Conservation (phyloP, 352 stramenopile species). For the Globisporangium yorkense region DNA sequence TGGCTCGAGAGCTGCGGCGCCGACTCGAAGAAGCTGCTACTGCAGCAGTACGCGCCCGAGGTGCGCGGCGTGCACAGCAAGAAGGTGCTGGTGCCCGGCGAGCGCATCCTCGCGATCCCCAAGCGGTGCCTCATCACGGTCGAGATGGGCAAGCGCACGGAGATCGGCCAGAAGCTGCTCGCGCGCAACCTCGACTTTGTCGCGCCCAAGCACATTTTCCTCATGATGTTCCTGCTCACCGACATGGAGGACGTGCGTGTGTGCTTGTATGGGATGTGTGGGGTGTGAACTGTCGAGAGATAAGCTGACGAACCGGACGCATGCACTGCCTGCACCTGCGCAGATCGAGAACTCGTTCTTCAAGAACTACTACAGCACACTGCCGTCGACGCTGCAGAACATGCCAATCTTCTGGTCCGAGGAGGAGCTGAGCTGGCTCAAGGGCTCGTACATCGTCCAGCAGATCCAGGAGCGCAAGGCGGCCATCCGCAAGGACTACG, state of each 20-base stretch:
- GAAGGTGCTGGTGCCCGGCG: constrained; percentile 78
- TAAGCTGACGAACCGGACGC: neutral
- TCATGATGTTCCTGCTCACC: constrained; percentile 98
- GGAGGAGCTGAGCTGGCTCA: constrained; percentile 90
- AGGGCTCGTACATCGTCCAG: constrained; percentile 89
- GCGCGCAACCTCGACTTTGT: constrained; percentile 93
- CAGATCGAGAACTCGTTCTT: constrained; percentile 80
- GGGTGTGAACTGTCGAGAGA: neutral
- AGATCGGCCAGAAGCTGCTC: constrained; percentile 93
- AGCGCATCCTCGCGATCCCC: constrained; percentile 89
- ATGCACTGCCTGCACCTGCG: neutral
- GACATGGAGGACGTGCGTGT: constrained; percentile 89
- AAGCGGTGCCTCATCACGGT: constrained; percentile 98
- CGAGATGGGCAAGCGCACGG: constrained; percentile 98
- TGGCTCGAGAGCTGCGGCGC: constrained; percentile 71
- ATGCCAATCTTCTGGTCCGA: constrained; percentile 99
- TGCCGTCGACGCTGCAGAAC: constrained; percentile 93
- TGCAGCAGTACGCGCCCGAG: constrained; percentile 89
- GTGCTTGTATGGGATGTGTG: neutral
- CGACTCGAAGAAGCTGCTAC: constrained; percentile 69
- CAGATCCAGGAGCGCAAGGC: constrained; percentile 95
- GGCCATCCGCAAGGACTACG: constrained; percentile 97
- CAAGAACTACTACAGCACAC: constrained; percentile 96
- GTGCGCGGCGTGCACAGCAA: constrained; percentile 91
- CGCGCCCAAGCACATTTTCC: constrained; percentile 98